Conservation (phyloP, 2,329 filamentous ascomycete species). For the Monilinia laxa region DNA sequence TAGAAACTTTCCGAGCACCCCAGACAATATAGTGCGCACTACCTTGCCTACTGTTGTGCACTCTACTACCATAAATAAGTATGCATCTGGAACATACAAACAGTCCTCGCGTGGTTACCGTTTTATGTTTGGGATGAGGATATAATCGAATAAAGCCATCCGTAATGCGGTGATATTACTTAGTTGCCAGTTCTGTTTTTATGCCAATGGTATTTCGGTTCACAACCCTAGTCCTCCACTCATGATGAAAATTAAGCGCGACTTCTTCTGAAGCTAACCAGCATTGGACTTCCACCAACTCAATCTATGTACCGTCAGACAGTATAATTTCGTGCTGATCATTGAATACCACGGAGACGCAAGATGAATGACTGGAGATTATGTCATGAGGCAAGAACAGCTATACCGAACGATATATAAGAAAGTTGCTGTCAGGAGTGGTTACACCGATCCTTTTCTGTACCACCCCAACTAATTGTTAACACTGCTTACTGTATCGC, state of each 20-base stretch:
- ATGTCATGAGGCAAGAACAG: not conserved
- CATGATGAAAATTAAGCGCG: not conserved
- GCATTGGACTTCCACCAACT: too few species aligned
- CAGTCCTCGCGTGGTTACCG: not conserved
- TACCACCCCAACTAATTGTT: not conserved
- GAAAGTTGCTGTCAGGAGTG: not conserved
- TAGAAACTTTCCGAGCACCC: not conserved
- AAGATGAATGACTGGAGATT: not conserved
- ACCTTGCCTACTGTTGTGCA: not conserved
- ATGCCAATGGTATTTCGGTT: not conserved
- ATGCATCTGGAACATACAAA: not conserved
- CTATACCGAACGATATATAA: not conserved
- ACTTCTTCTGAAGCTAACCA: not conserved
- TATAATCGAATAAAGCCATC: not conserved
- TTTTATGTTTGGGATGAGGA: not conserved
- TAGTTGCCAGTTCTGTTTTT: too few species aligned
- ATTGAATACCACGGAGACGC: not conserved
- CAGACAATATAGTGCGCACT: not conserved
- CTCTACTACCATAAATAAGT: not conserved
- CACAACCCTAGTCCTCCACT: not conserved
- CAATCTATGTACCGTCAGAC: not conserved
- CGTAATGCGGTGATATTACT: not conserved
- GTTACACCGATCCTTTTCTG: conserved; percentile 1
- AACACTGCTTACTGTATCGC: conserved; percentile 8
- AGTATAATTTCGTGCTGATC: not conserved